These are phyloP conservation scores for Huiozyma naganishii DNA, from an alignment of 805 yeast species.

Conservation along the genomic window DNA sequence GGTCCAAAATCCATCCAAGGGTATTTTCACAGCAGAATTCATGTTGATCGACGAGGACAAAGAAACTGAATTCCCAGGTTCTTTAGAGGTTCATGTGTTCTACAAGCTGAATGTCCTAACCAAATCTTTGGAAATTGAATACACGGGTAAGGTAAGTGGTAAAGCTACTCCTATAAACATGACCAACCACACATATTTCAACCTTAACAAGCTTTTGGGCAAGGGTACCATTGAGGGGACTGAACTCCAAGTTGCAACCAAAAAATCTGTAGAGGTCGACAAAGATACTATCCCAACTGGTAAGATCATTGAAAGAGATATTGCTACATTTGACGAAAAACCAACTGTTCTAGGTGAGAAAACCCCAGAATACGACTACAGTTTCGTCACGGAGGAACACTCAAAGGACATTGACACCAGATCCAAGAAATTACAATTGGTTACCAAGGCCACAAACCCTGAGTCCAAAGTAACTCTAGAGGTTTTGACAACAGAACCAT, in stretches of 20 bases:
- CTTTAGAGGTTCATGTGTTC: slow-evolving; percentile 35
- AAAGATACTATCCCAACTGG: slow-evolving; percentile 38
- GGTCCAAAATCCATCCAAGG: slow-evolving; percentile 25
- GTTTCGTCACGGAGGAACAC: slow-evolving; percentile 33
- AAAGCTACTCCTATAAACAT: slow-evolving; percentile 42
- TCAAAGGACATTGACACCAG: slow-evolving; percentile 14
- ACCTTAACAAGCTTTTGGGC: slow-evolving; percentile 29
- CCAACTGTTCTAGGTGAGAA: slow-evolving; percentile 23
- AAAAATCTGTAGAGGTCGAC: slow-evolving; percentile 35
- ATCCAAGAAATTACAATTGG: slow-evolving; percentile 31
- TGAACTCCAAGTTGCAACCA: slow-evolving; percentile 30
- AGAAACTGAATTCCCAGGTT: slow-evolving; percentile 53
- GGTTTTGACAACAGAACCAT: slow-evolving; percentile 50
- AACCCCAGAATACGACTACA: slow-evolving; percentile 34
- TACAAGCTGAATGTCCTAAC: slow-evolving; percentile 32
- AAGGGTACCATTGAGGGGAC: slow-evolving; percentile 29
- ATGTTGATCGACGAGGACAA: slow-evolving; percentile 35
- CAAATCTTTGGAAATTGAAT: slow-evolving; percentile 38
- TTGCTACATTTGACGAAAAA: slow-evolving; percentile 18
- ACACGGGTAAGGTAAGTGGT: slow-evolving; percentile 25
- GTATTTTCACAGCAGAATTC: slow-evolving; percentile 29
- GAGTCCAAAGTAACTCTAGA: slow-evolving; percentile 32
- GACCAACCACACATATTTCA: slow-evolving; percentile 58
- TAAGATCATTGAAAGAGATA: slow-evolving; percentile 20
- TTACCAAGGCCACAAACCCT: slow-evolving; percentile 38